Evolutionary conservation across 192 early-diverging fungal species (phyloP), one percentile per base, ranked within the genome.

Genomic region (Backusella westeae): DNA sequence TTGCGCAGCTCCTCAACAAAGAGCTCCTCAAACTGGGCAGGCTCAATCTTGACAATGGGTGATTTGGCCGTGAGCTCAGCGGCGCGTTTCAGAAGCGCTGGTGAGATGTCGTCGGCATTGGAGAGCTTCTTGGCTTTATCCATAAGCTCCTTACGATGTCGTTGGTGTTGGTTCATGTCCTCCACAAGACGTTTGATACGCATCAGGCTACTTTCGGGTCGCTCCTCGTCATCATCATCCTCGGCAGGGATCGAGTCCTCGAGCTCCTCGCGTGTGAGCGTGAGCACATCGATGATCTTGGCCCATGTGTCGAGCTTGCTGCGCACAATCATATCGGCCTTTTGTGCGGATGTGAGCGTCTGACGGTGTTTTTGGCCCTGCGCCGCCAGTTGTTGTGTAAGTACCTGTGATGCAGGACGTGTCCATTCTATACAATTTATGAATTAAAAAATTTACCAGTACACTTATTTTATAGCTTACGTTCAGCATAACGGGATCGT

Each of bases 21-120:
- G 46, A 93, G 76, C 17, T 92, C 89, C 63, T 95, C 93, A 56
- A 94, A 92, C 74, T 93, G 91, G 29, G 90, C 90, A 8, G 92
- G 84, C 71, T 94, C 92, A 74, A 92, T 91, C 80, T 93, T 89
- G 69, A 90, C 73, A 2, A 89, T 88, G 0, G 90, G 87, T 1
- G 88, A 88, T 70, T 86, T 85, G 0, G 91, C 83, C 0, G 90
- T 90, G 32, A 94, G 73, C 68, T 89, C 76, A 66, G 91, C 90
- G 35, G 91, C 90, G 73, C 90, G 88, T 32, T 90, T 87, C 34
- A 89, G 87, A 0, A 93, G 78, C 9, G 86, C 82, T 9, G 91
- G 91, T 32, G 91, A 90, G 68, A 97, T 93, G 72, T 97, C 94
- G 77, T 97, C 96, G 35, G 88, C 86, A 42, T 88, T 83, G 1